These are phyloP conservation scores for Fraxinus americana DNA, from an alignment of 257 asterid species.

Conservation along the genomic window DNA sequence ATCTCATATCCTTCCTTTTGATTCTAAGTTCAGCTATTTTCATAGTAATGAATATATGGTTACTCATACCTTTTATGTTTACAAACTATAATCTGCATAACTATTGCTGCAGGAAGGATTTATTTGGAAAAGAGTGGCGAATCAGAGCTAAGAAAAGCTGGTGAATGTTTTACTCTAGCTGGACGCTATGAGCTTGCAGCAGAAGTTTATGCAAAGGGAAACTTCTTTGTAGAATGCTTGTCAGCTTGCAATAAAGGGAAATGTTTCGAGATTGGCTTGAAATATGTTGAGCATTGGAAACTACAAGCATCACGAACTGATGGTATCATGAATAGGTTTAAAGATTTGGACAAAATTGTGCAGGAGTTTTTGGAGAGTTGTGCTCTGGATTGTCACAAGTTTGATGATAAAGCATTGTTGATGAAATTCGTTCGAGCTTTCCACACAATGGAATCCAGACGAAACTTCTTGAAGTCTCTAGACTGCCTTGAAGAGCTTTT, in stretches of 20 bases:
- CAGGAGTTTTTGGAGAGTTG: constrained; percentile 52
- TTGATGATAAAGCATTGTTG: constrained; percentile 39
- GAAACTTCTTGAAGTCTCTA: constrained; percentile 44
- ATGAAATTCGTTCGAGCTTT: constrained; percentile 59
- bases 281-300: constrained; percentile 62
- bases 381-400: constrained; percentile 35
- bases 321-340: constrained; percentile 2
- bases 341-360: constrained; percentile 36
- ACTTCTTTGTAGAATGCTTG: constrained; percentile 51
- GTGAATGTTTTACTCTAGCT: constrained; percentile 65
- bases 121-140: constrained; percentile 50
- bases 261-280: constrained; percentile 46
- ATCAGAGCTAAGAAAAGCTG: constrained; percentile 48
- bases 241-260: constrained; percentile 52
- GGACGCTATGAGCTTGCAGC: constrained; percentile 50
- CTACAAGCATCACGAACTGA: constrained; percentile 28
- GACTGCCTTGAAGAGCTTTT: constrained; percentile 53
- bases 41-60: too few species aligned
- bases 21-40: too few species aligned
- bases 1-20: too few species aligned
- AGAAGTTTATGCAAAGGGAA: constrained; percentile 48
- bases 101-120: too few species aligned
- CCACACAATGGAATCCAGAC: constrained; percentile 39
- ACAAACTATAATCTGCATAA: too few species aligned
- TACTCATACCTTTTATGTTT: too few species aligned